A percentile compares a stretch with the other conserved stretches of the same genome.
phyloP scores from a whole-genome alignment of 352 stramenopile species.

The Aphanomyces stellatus region DNA sequence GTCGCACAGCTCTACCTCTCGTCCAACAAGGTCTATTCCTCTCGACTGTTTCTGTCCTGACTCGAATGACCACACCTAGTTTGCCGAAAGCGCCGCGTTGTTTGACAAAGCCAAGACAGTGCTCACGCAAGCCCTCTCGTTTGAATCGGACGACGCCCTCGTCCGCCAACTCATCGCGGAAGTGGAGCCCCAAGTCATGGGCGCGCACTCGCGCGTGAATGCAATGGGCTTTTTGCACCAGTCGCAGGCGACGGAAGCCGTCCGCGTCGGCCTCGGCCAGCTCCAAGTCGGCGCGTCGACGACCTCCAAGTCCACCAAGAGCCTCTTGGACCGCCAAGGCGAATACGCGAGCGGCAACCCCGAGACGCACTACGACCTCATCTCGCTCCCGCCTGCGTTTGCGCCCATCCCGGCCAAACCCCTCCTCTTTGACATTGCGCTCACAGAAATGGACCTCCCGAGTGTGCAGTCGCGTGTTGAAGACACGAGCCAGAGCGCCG shows the following conservation, averaged over 20 bases:
- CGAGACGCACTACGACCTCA: conserved; percentile 48
- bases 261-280: neutral
- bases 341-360: conserved; percentile 38
- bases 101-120: conserved; percentile 65
- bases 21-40: conserved; percentile 38
- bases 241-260: neutral
- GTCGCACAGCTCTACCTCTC: conserved; percentile 60
- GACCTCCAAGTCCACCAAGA: conserved; percentile 23
- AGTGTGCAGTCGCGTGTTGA: conserved; percentile 64
- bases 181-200: conserved; percentile 20
- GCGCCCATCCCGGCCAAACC: conserved; percentile 61
- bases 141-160: conserved; percentile 29
- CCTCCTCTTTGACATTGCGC: conserved; percentile 73
- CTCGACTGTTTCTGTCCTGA: too few relatives aligned
- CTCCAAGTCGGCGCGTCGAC: neutral
- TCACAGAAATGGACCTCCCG: conserved; percentile 73
- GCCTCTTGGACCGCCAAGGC: conserved; percentile 22
- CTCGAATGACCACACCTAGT: conserved; percentile 27
- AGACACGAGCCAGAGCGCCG: conserved; percentile 56
- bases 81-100: conserved; percentile 52
- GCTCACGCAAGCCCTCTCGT: conserved; percentile 48
- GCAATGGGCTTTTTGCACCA: conserved; percentile 1
- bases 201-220: conserved; percentile 3
- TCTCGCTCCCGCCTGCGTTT: conserved; percentile 58
- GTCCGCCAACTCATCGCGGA: neutral